Evolutionary conservation across 2,329 filamentous ascomycete genomes (phyloP).

Genomic region (Hypoxylon sp.): DNA sequence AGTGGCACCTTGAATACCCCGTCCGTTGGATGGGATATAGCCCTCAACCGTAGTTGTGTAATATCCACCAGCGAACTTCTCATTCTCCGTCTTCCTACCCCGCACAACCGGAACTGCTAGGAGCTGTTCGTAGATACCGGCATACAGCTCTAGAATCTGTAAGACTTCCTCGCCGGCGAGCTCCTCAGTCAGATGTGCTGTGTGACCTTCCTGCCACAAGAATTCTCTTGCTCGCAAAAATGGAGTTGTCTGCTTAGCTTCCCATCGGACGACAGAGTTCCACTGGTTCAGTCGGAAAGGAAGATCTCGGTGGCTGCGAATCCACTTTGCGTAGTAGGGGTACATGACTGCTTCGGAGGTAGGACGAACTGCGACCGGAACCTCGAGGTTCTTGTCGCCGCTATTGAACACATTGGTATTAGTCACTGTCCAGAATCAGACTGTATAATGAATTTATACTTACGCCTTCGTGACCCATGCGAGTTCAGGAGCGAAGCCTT

Average conservation of each 20-base stretch:
- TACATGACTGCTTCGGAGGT: conserved; percentile 72
- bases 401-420: conserved; percentile 59
- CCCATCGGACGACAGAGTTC: conserved; percentile 95
- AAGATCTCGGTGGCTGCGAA: conserved; percentile 94
- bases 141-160: conserved; percentile 94
- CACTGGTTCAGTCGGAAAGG: conserved; percentile 96
- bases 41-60: conserved; percentile 98
- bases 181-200: conserved; percentile 87
- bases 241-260: conserved; percentile 91
- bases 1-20: conserved; percentile 96
- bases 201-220: conserved; percentile 97
- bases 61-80: conserved; percentile 96
- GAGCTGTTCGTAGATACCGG: conserved; percentile 91
- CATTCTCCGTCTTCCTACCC: conserved; percentile 93
- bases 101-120: conserved; percentile 95
- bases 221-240: conserved; percentile 96
- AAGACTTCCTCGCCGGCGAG: conserved; percentile 88
- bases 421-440: conserved; percentile 23
- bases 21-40: conserved; percentile 94
- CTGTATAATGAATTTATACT: conserved; percentile 53
- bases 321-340: conserved; percentile 66
- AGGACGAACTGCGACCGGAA: conserved; percentile 76
- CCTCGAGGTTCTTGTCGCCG: conserved; percentile 93
- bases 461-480: conserved; percentile 90
- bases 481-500: conserved; percentile 96